Conservation (phyloP, 352 stramenopile species). For the Elongisporangium senticosum region DNA sequence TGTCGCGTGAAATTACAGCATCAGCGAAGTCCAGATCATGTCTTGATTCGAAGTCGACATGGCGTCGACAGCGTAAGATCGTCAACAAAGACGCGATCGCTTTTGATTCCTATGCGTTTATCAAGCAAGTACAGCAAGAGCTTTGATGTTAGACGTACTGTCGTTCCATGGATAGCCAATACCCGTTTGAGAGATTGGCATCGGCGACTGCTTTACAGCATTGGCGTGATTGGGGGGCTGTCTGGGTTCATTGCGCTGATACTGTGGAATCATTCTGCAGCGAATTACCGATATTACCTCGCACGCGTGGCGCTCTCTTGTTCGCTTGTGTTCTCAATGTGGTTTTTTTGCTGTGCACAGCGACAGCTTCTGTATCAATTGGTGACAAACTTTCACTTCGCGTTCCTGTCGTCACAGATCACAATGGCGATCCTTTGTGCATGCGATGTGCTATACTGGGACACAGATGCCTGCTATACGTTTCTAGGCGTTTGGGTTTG, state of each 20-base stretch:
- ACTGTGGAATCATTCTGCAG: not conserved
- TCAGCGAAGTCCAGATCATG: not conserved
- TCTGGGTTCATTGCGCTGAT: not conserved
- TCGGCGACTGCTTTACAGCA: not conserved
- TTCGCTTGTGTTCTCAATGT: not conserved
- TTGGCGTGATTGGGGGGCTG: not conserved
- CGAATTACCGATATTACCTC: not conserved
- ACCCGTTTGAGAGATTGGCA: not conserved
- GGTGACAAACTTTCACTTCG: slow-evolving; percentile 12
- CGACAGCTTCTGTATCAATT: slow-evolving; percentile 3
- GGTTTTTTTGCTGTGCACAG: slow-evolving; percentile 5
- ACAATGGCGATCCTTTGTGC: slow-evolving; percentile 10
- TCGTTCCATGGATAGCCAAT: not conserved
- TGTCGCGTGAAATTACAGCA: not conserved
- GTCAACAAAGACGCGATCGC: not conserved
- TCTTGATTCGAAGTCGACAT: not conserved
- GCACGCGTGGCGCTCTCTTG: not conserved
- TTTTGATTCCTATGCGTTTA: not conserved
- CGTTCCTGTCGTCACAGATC: slow-evolving; percentile 17
- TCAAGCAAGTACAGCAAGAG: not conserved
- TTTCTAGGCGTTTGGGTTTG: not conserved
- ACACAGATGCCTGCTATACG: not conserved
- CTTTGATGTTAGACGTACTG: not conserved
- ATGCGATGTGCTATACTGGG: slow-evolving; percentile 12
- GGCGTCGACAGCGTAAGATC: not conserved